Evolutionary conservation across 768 basidiomycete species (phyloP).

Genomic region (Boletus pseudo-olivaceus): DNA sequence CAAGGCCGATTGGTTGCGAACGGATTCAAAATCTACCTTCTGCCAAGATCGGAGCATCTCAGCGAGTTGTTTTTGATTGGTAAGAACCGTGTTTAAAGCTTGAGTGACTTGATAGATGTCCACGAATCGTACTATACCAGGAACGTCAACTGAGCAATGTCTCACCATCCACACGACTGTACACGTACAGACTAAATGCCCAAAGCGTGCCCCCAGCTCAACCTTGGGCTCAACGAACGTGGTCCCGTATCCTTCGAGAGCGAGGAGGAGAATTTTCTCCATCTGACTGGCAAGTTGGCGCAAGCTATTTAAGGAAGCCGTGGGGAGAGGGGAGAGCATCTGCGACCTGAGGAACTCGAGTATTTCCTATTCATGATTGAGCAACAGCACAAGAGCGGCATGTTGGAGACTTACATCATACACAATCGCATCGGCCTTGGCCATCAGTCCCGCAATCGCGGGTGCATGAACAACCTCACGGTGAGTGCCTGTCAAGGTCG

Average conservation of each 20-base stretch:
- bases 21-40: slow-evolving; percentile 86
- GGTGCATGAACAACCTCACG: slow-evolving; percentile 89
- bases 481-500: slow-evolving; percentile 64
- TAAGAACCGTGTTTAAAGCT: slow-evolving; percentile 82
- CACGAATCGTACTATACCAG: slow-evolving; percentile 71
- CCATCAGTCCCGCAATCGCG: slow-evolving; percentile 83
- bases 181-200: slow-evolving; percentile 80
- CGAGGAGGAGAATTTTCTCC: slow-evolving; percentile 82
- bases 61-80: slow-evolving; percentile 76
- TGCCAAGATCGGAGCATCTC: slow-evolving; percentile 89
- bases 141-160: slow-evolving; percentile 5
- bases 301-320: slow-evolving; percentile 63
- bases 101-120: slow-evolving; percentile 92
- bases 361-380: slow-evolving; percentile 60
- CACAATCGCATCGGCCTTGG: slow-evolving; percentile 84
- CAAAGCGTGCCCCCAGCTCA: slow-evolving; percentile 86
- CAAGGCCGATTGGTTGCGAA: slow-evolving; percentile 88
- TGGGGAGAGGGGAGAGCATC: slow-evolving; percentile 74
- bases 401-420: slow-evolving; percentile 71
- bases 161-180: neutral
- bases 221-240: slow-evolving; percentile 92
- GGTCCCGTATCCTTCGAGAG: slow-evolving; percentile 78
- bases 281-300: slow-evolving; percentile 86
- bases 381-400: slow-evolving; percentile 7
- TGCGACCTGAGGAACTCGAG: slow-evolving; percentile 81